Percentiles rank a stretch among this genome's conserved stretches.
These are phyloP conservation scores for Auricularia auricula-judae DNA, from an alignment of 768 basidiomycete species.

Conservation along the genomic window DNA sequence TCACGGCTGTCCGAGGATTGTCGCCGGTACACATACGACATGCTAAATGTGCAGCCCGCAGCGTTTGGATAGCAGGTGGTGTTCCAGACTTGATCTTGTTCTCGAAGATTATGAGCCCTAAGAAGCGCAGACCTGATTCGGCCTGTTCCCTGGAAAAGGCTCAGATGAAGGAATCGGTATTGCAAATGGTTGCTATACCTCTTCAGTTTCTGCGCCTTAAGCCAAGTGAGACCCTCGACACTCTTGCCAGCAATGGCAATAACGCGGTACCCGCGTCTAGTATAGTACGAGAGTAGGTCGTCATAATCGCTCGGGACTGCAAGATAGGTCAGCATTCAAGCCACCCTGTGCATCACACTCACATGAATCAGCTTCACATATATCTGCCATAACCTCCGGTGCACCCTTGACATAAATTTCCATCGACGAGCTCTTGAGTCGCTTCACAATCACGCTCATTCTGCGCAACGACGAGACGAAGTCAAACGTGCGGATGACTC, in stretches of 20 bases:
- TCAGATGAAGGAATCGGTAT: not conserved
- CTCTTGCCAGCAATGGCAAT: conserved; percentile 97
- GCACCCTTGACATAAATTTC: conserved; percentile 99
- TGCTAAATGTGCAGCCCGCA: conserved; percentile 82
- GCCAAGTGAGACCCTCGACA: conserved; percentile 87
- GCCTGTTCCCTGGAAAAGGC: conserved; percentile 70
- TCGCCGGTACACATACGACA: conserved; percentile 99
- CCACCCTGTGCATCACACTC: conserved; percentile 20
- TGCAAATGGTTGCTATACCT: conserved; percentile 36
- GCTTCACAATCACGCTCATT: conserved; percentile 97
- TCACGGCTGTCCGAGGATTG: conserved; percentile 92
- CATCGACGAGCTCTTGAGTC: conserved; percentile 89
- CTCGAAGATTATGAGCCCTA: conserved; percentile 95
- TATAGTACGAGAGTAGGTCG: conserved; percentile 93
- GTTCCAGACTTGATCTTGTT: conserved; percentile 94
- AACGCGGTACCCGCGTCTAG: conserved; percentile 90
- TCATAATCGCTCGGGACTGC: conserved; percentile 94
- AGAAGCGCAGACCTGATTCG: conserved; percentile 79
- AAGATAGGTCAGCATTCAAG: conserved; percentile 8
- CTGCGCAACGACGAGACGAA: conserved; percentile 87
- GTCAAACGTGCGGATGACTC: conserved; percentile 92
- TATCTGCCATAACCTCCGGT: conserved; percentile 93
- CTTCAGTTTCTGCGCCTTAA: conserved; percentile 94
- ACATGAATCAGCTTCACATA: conserved; percentile 91
- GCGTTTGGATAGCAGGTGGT: conserved; percentile 75